Base-by-base conservation (phyloP, 176 grass and related monocot species). In the Carex cristatella region DNA sequence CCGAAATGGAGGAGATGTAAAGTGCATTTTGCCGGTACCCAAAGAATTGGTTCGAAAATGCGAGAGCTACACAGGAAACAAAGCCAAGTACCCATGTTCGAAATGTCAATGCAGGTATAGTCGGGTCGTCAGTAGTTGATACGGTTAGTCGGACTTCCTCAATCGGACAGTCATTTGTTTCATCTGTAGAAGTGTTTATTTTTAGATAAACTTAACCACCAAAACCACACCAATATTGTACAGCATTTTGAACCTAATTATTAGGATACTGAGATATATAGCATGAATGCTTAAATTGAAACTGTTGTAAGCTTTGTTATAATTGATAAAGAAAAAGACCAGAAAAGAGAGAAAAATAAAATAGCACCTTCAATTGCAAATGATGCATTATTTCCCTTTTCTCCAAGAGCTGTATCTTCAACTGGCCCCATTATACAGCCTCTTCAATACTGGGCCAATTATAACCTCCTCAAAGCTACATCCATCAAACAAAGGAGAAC, bases 21-120 rank as follows among this genome's bases (percentile, higher is more conserved):
- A 97, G 73, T 19, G 87, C 90, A 68, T 97, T 94, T 86, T 92
- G 90, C 1, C 94, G 82, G 85, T 97, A 97, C 18, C 90, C 90
- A 75, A 97, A 94, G 90, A 97, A 97, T 90, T 97, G 92, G 87
- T 97, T 97, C 51, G 80, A 91, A 92, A 97, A 97, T 63, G 94
- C 84, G 15, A 97, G 92, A 32, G 90, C 48, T 12, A 86, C 84
- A 49, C 94, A 97, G 8, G 86, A 90, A 35, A 86, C 11, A 69
- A 93, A 63, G n/a, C 94, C 94, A 10, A 94, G 86, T 4, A 86
- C 66, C 88, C 90, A 97, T 37, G 88, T 91, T 81, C 92, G 79
- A 62, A 94, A 97, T 40, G 94, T 97, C 80, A 97, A 73, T 63
- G 88, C 85, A 16, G 90, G 92, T 84, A 89, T 82, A 81, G 82